Base-by-base conservation (phyloP, 352 stramenopile species). In the Pythium rhizo-oryzae region DNA sequence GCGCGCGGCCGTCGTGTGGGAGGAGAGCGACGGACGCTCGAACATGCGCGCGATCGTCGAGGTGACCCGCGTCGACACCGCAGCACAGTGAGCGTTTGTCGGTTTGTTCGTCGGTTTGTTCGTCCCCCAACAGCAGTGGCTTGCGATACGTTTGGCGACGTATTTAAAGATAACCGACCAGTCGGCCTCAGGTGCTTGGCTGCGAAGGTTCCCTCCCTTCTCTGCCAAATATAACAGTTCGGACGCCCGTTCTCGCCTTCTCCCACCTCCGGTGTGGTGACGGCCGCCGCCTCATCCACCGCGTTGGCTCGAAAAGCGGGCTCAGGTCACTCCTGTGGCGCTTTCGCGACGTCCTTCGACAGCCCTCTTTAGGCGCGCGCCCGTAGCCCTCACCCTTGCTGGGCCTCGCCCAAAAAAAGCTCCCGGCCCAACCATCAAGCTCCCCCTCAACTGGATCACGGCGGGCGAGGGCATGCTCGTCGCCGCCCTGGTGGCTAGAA, bases 11-110 rank as follows among this genome's bases (percentile, higher is more conserved):
- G 73, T 80, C 21, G 82, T 96, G 13, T 92, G 84, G 86, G 74
- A 93, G 72, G 84, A 91, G 39, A 69, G 73, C 54, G 82, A 96
- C 62, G 79, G 71, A 37, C 71, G 80, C 23, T 96, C 88, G 19
- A 96, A 93, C 57, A 93, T 96, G 39, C 84, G 88, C 25, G 83
- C 90, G 64, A 94, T 96, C 62, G 77, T 96, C 46, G 71, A 86
- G 53, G 76, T 92, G 47, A 79, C 68, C 39, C 82, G 57, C 19
- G 47, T 33, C 28, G 28, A 6, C 28, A 6, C 28, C 28, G 28
- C 28, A 6, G 28, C 28, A 6, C 28, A 33, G 28, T 33, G 28
- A 33, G 28, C 28, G 28, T 6, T 33, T 7, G n/a, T n/a, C n/a
- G n/a, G n/a, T n/a, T 33, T 6, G 28, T 6, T 2, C 6, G 28